Evolutionary conservation across 164 flowering plant species (phyloP), one percentile per base, ranked within the genome.

Genomic region (Kingdonia uniflora): DNA sequence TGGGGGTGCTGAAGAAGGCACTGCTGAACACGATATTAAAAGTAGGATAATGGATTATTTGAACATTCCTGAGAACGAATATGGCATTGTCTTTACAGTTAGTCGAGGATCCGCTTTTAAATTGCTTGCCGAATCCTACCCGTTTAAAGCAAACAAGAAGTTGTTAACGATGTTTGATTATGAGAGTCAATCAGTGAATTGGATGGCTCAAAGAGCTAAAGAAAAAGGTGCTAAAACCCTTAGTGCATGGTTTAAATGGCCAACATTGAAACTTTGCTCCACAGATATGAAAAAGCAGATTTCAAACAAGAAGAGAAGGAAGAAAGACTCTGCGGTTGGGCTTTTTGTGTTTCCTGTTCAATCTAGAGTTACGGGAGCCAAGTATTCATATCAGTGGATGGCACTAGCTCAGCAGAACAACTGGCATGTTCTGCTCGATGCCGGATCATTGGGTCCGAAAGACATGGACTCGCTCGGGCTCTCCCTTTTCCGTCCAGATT

Each of bases 371-470:
- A 82, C 86, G 4, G 96, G 96, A 37, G 80, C 94, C 1, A 87
- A 85, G 73, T 87, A 87, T 67, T 87, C 96, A 1, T 87, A 87
- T 60, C 96, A 87, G 55, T 87, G 96, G 96, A 87, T 87, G 96
- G 94, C 96, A 12, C 56, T 87, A 49, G 96, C 96, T 19, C 96
- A 87, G 68, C 96, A 87, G 76, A 87, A 87, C 66, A 74, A 85
- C 60, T 87, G 96, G 96, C 96, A 87, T 65, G 96, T 87, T 0
- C 72, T 82, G 67, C 85, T 87, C 57, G 96, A 87, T 74, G 96
- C 96, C 22, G 96, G 96, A n/a, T 75, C 96, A 14, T 68, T 87
- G 68, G 96, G 96, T 52, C 96, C 96, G 10, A 87, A 87, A 67
- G 96, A 87, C 70, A 87, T 87, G 96, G 96, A 87, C 56, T 87